Evolutionary conservation across 805 yeast species (phyloP).

Genomic region (Yamadazyma nakazawae): DNA sequence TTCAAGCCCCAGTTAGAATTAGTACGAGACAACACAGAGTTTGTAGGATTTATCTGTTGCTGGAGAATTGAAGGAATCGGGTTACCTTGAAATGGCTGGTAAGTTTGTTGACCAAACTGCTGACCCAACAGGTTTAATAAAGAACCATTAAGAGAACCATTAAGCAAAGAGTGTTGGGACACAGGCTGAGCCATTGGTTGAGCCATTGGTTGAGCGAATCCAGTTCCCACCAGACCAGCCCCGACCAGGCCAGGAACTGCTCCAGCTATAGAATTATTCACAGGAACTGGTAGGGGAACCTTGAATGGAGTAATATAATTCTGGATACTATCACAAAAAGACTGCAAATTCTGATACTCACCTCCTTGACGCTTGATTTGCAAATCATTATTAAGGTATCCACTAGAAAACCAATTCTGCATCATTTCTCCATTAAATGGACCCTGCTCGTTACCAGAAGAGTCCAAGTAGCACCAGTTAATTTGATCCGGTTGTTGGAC

Average conservation of each 20-base stretch:
- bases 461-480: conserved; percentile 73
- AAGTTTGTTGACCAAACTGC: conserved; percentile 5
- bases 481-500: conserved; percentile 24
- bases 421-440: conserved; percentile 72
- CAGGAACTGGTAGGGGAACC: conserved; percentile 46
- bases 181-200: conserved; percentile 1
- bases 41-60: conserved; percentile 29
- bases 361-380: conserved; percentile 60
- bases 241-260: neutral
- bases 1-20: conserved; percentile 43
- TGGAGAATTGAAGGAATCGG: conserved; percentile 34
- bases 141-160: conserved; percentile 2
- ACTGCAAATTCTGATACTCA: conserved; percentile 48
- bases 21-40: conserved; percentile 29
- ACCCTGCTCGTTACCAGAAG: conserved; percentile 69
- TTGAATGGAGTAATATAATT: conserved; percentile 59
- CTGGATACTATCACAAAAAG: conserved; percentile 47
- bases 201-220: neutral
- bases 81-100: conserved; percentile 10
- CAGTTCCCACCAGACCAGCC: neutral
- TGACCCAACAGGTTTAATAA: conserved; percentile 6
- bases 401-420: conserved; percentile 73
- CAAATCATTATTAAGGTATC: conserved; percentile 55
- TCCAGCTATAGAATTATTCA: neutral
- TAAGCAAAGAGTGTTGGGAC: neutral